phyloP scores from a whole-genome alignment of 495 filamentous ascomycete species.

The Glarea lozoyensis region DNA sequence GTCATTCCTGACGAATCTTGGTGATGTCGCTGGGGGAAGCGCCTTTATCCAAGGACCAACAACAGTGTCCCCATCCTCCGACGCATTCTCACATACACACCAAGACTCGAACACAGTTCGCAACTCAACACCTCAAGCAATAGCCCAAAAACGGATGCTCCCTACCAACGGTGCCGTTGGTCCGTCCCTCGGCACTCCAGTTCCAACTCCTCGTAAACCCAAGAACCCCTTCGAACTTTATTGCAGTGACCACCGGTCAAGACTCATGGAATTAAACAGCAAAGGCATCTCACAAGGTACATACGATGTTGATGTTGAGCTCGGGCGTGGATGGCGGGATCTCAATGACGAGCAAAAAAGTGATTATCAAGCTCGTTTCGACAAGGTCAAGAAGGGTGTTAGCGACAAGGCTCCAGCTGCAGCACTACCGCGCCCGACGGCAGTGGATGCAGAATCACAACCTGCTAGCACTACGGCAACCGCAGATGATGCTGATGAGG shows the following conservation, averaged over 20 bases:
- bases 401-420: constrained; percentile 22
- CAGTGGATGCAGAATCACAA: constrained; percentile 4
- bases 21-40: constrained; percentile 22
- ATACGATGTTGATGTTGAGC: constrained; percentile 31
- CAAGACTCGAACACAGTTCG: constrained; percentile 6
- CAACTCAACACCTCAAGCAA: constrained; percentile 8
- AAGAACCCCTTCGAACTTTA: constrained; percentile 44
- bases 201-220: constrained; percentile 27
- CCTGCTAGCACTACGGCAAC: constrained; percentile 3
- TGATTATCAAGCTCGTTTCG: constrained; percentile 32
- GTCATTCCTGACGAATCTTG: constrained; percentile 27
- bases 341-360: constrained; percentile 34
- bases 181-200: constrained; percentile 15
- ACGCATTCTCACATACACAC: constrained; percentile 31
- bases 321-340: constrained; percentile 41
- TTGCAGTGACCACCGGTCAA: constrained; percentile 33
- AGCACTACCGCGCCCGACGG: constrained; percentile 1
- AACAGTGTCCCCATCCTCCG: constrained; percentile 21
- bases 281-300: constrained; percentile 28
- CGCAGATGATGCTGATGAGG: constrained; percentile 23
- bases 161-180: background rate
- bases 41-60: constrained; percentile 35
- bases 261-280: constrained; percentile 28
- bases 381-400: constrained; percentile 21
- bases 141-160: constrained; percentile 8